Percentiles rank a stretch among this genome's conserved stretches.
phyloP scores from a whole-genome alignment of 225 moss, liverwort and hornwort species.

The Pseudoscleropodium purum region DNA sequence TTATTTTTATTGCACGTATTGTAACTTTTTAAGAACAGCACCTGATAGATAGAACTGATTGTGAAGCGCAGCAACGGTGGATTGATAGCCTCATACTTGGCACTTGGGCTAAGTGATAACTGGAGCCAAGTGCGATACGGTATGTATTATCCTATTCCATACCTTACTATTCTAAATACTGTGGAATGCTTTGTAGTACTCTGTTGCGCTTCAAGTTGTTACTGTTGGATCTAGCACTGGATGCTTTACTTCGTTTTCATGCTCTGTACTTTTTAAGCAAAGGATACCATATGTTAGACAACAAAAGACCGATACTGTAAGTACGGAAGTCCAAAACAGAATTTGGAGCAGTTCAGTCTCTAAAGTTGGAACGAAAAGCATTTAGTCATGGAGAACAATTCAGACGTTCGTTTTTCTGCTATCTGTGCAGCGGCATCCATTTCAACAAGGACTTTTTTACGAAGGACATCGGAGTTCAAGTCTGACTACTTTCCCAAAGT shows the following conservation, averaged over 20 bases:
- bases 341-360: neutral
- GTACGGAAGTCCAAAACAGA: neutral
- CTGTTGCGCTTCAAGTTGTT: neutral
- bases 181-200: neutral
- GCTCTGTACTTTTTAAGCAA: neutral
- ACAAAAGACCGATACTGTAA: neutral
- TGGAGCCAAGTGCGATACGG: constrained; percentile 89
- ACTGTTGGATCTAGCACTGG: neutral
- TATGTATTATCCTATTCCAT: constrained; percentile 4
- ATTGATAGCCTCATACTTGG: constrained; percentile 55
- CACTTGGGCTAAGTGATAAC: constrained; percentile 60
- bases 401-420: neutral
- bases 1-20: neutral
- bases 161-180: neutral
- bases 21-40: neutral
- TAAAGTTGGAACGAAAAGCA: neutral
- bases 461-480: constrained; percentile 47
- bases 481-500: constrained; percentile 46
- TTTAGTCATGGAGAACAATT: neutral
- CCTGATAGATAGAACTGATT: constrained; percentile 3
- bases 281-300: neutral
- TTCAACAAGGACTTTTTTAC: constrained; percentile 60
- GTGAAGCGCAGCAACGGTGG: constrained; percentile 41
- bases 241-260: neutral
- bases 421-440: constrained; percentile 65